Evolutionary conservation across 805 yeast species (phyloP).

Genomic region (Candida dajiaensis): DNA sequence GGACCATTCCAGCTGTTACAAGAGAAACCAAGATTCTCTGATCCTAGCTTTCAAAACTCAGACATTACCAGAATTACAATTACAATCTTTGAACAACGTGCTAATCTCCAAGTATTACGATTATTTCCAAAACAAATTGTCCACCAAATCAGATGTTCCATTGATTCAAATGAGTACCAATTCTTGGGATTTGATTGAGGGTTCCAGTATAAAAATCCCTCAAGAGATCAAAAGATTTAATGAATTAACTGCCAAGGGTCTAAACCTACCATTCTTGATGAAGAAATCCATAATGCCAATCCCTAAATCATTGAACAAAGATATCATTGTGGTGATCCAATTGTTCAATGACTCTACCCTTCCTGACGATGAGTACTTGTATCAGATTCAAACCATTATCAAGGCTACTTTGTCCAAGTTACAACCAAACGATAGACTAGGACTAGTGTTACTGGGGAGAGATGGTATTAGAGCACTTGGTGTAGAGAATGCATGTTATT

Average conservation of each 20-base stretch:
- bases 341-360: conserved; percentile 28
- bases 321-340: conserved; percentile 38
- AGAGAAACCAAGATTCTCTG: conserved; percentile 22
- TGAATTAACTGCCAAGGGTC: conserved; percentile 30
- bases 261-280: conserved; percentile 36
- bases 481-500: conserved; percentile 33
- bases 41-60: conserved; percentile 35
- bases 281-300: conserved; percentile 33
- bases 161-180: conserved; percentile 45
- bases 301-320: conserved; percentile 35
- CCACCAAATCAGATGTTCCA: conserved; percentile 21
- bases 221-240: conserved; percentile 33
- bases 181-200: conserved; percentile 39
- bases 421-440: conserved; percentile 36
- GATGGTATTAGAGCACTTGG: conserved; percentile 33
- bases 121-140: conserved; percentile 14
- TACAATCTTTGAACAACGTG: conserved; percentile 26
- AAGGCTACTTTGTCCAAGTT: conserved; percentile 25
- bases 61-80: conserved; percentile 38
- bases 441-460: conserved; percentile 42
- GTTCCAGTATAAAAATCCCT: conserved; percentile 29
- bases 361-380: conserved; percentile 26
- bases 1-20: conserved; percentile 30
- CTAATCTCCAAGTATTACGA: conserved; percentile 38
- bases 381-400: conserved; percentile 22